phyloP scores from a whole-genome alignment of 1,284 basidiomycete species.

The Boletus sp. region DNA sequence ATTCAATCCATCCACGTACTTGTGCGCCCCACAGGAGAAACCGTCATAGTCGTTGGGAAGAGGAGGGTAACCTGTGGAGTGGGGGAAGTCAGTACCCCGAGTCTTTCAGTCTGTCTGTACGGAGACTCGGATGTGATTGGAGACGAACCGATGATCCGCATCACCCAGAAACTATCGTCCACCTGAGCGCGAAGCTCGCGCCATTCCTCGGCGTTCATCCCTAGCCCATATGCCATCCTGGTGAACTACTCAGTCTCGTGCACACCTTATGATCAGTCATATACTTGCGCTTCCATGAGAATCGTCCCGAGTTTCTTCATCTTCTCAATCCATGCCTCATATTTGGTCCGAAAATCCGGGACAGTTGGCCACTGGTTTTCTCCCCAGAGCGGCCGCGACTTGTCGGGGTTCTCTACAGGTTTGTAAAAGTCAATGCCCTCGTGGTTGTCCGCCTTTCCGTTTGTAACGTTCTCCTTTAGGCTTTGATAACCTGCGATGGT shows the following conservation, averaged over 20 bases:
- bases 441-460: constrained; percentile 79
- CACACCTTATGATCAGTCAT: not conserved
- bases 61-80: constrained; percentile 69
- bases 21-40: constrained; percentile 82
- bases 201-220: constrained; percentile 71
- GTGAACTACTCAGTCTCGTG: constrained; percentile 1
- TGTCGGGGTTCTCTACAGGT: constrained; percentile 66
- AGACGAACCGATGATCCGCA: constrained; percentile 70
- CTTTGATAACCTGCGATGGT: constrained; percentile 56
- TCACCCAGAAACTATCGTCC: constrained; percentile 82
- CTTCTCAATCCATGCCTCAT: constrained; percentile 72
- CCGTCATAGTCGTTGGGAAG: constrained; percentile 74
- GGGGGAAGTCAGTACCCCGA: not conserved
- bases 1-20: constrained; percentile 38
- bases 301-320: constrained; percentile 76
- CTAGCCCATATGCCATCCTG: constrained; percentile 78
- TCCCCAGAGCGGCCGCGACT: constrained; percentile 67
- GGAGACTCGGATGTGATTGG: not conserved
- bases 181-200: constrained; percentile 57
- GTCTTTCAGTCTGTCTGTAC: not conserved
- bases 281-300: constrained; percentile 75
- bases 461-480: constrained; percentile 79
- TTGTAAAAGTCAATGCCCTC: constrained; percentile 82
- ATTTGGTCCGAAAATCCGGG: constrained; percentile 54
- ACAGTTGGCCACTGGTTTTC: constrained; percentile 79